Conservation (phyloP, 2,329 filamentous ascomycete genomes). For the Torrubiella hemipterigena region DNA sequence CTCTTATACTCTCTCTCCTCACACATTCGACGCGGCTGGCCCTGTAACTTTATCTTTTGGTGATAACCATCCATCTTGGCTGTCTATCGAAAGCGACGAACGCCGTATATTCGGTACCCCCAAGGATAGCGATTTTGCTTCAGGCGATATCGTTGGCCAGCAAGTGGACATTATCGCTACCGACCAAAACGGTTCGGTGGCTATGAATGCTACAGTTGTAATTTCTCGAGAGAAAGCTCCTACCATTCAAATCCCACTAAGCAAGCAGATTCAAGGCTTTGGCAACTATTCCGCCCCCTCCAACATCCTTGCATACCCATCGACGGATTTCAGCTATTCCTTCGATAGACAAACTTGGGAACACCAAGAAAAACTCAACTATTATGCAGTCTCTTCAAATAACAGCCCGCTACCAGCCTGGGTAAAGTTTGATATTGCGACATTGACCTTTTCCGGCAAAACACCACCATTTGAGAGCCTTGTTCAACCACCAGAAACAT, state of each 20-base stretch:
- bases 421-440: conserved; percentile 58
- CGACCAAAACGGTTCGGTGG: conserved; percentile 50
- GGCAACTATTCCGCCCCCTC: conserved; percentile 49
- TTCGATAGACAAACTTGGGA: conserved; percentile 52
- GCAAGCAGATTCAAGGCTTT: conserved; percentile 43
- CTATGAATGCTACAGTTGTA: conserved; percentile 58
- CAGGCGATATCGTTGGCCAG: conserved; percentile 42
- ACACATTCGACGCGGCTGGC: conserved; percentile 60
- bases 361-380: conserved; percentile 44
- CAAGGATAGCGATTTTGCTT: conserved; percentile 30
- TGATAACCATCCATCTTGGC: conserved; percentile 57
- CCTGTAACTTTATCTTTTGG: conserved; percentile 54
- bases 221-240: conserved; percentile 49
- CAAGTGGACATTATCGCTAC: conserved; percentile 57
- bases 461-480: conserved; percentile 55
- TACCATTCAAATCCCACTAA: conserved; percentile 40
- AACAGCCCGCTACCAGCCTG: conserved; percentile 79
- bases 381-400: conserved; percentile 65
- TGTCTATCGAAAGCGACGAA: conserved; percentile 53
- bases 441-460: conserved; percentile 57
- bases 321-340: conserved; percentile 37
- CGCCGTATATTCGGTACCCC: conserved; percentile 64
- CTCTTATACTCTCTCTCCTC: conserved; percentile 57
- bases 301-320: conserved; percentile 43
- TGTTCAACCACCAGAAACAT: conserved; percentile 57